Conservation (phyloP, 176 grass and related monocot species). For the Oryza punctata region DNA sequence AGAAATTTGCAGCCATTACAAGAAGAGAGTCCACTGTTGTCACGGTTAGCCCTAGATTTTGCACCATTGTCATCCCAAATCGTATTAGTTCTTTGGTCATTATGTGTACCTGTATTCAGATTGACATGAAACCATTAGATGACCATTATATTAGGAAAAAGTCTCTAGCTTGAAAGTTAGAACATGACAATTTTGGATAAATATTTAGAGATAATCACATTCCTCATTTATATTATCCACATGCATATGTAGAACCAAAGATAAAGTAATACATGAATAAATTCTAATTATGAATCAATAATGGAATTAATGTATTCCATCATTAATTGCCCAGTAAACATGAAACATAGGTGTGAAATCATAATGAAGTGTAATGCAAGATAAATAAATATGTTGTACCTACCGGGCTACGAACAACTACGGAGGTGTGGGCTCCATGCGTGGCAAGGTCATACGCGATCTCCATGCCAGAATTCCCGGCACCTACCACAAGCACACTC, state of each 20-base stretch:
- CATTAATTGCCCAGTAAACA: too few relatives aligned
- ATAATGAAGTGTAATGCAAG: not conserved
- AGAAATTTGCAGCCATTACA: slow-evolving; percentile 10
- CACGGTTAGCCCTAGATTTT: slow-evolving; percentile 20
- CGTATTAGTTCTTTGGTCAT: slow-evolving; percentile 50
- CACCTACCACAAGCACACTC: slow-evolving; percentile 45
- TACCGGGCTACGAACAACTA: slow-evolving; percentile 42
- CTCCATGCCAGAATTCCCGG: slow-evolving; percentile 62
- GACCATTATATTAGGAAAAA: not conserved
- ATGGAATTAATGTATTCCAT: too few relatives aligned
- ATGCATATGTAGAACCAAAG: not conserved
- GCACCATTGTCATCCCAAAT: slow-evolving; percentile 43
- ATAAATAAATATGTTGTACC: not conserved
- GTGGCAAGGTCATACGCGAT: slow-evolving; percentile 51
- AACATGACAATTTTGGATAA: not conserved
- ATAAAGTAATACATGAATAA: not conserved
- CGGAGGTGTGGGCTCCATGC: slow-evolving; percentile 35
- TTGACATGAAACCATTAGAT: not conserved
- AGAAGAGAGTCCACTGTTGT: slow-evolving; percentile 32
- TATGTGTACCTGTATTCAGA: slow-evolving; percentile 41
- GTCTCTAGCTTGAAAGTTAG: too few relatives aligned
- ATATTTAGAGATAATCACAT: not conserved
- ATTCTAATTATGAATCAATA: too few relatives aligned
- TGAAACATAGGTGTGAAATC: too few relatives aligned
- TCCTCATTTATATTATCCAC: too few relatives aligned